Conservation (phyloP, 371 early-diverging fungal species). For the Chytridiales sp. region DNA sequence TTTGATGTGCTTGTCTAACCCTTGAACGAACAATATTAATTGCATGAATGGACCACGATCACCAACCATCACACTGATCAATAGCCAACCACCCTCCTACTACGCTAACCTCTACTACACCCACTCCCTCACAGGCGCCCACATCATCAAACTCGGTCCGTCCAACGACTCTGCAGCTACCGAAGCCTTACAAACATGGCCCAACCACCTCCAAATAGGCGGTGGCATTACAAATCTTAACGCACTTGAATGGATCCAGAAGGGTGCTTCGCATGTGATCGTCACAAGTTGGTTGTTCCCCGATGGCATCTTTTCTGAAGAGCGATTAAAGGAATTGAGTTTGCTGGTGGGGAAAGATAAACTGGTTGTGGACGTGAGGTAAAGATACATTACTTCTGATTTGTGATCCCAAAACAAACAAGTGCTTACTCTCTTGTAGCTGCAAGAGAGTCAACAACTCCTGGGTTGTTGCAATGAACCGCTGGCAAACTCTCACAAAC, state of each 20-base stretch:
- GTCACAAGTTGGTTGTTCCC: constrained; percentile 95
- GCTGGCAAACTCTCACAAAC: constrained; percentile 90
- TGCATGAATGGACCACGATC: neutral
- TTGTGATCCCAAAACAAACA: constrained; percentile 6
- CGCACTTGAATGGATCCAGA: constrained; percentile 80
- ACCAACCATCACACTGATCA: neutral
- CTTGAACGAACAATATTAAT: neutral
- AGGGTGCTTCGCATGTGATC: constrained; percentile 86
- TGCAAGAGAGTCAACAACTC: constrained; percentile 70
- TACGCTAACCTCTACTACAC: constrained; percentile 79
- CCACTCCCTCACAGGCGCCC: constrained; percentile 76
- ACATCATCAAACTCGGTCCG: constrained; percentile 92
- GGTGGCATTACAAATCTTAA: constrained; percentile 92
- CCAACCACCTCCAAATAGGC: constrained; percentile 84
- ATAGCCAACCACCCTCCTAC: constrained; percentile 70
- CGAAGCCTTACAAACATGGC: constrained; percentile 84
- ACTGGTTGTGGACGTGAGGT: constrained; percentile 86
- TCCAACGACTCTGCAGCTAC: constrained; percentile 84
- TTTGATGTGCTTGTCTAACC: neutral
- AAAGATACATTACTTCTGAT: neutral
- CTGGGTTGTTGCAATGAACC: constrained; percentile 95
- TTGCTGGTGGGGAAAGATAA: constrained; percentile 71
- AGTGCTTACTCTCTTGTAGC: constrained; percentile 42
- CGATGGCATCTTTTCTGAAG: constrained; percentile 64
- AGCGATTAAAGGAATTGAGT: constrained; percentile 64